Evolutionary conservation across 306 rosid genomes (phyloP), one percentile per base, ranked within the genome.

Genomic region (Hippophae rhamnoides): DNA sequence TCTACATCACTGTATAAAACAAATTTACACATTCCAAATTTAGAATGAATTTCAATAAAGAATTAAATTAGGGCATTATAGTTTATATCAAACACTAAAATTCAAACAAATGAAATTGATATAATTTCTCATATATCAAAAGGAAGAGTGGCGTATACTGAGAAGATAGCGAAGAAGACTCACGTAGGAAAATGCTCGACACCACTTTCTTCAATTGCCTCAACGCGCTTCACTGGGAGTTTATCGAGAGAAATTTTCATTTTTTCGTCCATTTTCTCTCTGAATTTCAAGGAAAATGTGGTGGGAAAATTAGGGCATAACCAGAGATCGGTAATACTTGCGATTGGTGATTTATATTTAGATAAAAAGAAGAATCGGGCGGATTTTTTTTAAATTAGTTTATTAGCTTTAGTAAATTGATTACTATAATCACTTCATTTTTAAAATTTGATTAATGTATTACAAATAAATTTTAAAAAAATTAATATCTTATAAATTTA

Each of bases 181-280:
- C 85, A 90, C 89, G 71, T 48, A 47, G 96, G 93, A 74, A 92
- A 87, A 51, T 87, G 79, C 68, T 92, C 98, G 7, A 69, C 10
- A 63, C 96, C 96, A 40, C 79, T 83, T 67, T 92, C 98, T 74
- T 87, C 95, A 49, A 85, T 87, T 57, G 84, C 66, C 9, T 87
- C 98, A 71, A 92, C 72, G 57, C 98, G 88, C 79, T 87, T 92
- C 72, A 87, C 64, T 0, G 95, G 96, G 31, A 92, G 95, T 83
- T 83, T 92, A 77, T 92, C 98, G 9, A 92, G 79, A 27, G 93
- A 92, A 51, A 87, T 66, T 41, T 75, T 69, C 56, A 82, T 54
- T 46, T 69, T 76, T 7, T 74, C 78, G 7, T 81, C 89, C 98
- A 92, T 89, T 38, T 72, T 54, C 41, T 48, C 13, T 9, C 40